Conservation (phyloP, 495 filamentous ascomycete species). For the Letharia columbiana region DNA sequence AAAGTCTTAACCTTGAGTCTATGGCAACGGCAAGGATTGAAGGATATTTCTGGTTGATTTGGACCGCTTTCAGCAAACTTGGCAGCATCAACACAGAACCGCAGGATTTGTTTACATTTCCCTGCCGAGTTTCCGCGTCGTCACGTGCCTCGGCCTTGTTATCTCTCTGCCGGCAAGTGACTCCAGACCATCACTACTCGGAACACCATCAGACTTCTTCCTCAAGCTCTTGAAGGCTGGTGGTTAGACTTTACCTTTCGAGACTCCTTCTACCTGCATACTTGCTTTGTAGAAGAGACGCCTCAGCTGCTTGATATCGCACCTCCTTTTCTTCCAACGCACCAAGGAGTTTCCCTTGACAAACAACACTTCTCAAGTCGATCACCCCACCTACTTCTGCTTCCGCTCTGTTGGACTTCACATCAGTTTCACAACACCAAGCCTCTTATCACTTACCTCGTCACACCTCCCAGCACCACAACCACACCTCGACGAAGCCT, state of each 20-base stretch:
- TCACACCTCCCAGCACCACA: not conserved
- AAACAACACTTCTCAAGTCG: not conserved
- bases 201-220: not conserved
- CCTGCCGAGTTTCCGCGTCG: not conserved
- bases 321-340: not conserved
- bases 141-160: not conserved
- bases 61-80: not conserved
- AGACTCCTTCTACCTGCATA: not conserved
- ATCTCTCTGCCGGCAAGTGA: too few species aligned
- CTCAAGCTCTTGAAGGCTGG: too few species aligned
- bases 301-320: not conserved
- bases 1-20: too few species aligned
- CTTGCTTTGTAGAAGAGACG: not conserved
- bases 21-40: not conserved
- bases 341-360: not conserved
- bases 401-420: not conserved
- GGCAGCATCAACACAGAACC: not conserved
- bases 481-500: not conserved
- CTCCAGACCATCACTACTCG: not conserved
- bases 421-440: not conserved
- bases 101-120: not conserved
- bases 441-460: not conserved
- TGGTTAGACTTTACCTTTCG: too few species aligned
- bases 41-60: not conserved
- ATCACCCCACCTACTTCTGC: not conserved